These are phyloP conservation scores for Fomitopsis pulvina DNA, from an alignment of 768 basidiomycete genomes.

Conservation along the genomic window DNA sequence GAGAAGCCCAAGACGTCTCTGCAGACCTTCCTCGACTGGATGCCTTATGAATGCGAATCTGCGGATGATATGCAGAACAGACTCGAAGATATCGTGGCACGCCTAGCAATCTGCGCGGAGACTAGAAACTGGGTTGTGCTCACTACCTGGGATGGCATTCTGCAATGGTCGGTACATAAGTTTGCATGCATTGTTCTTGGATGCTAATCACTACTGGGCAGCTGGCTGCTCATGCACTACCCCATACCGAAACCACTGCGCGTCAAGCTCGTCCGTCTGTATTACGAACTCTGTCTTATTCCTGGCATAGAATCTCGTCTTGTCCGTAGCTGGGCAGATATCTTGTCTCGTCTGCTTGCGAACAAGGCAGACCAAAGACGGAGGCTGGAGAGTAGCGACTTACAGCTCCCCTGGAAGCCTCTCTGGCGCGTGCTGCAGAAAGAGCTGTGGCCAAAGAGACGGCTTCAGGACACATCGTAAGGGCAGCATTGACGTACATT, in stretches of 20 bases:
- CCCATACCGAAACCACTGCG: conserved; percentile 65
- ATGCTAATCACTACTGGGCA: conserved; percentile 19
- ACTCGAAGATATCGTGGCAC: conserved; percentile 63
- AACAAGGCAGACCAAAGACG: conserved; percentile 59
- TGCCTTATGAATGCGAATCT: conserved; percentile 72
- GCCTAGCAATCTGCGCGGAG: conserved; percentile 64
- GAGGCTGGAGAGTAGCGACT: conserved; percentile 60
- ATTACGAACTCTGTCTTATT: conserved; percentile 72
- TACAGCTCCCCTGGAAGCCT: conserved; percentile 67
- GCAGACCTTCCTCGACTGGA: conserved; percentile 55
- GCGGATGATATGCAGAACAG: conserved; percentile 63
- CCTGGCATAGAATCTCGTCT: conserved; percentile 72
- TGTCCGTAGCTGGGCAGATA: conserved; percentile 71
- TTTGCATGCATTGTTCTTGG: conserved; percentile 1
- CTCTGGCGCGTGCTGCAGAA: conserved; percentile 71
- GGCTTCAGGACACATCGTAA: conserved; percentile 53
- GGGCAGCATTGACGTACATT: conserved; percentile 13
- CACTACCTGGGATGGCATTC: conserved; percentile 71
- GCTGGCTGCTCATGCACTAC: conserved; percentile 80
- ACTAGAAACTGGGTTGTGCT: conserved; percentile 70
- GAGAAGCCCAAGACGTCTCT: conserved; percentile 59
- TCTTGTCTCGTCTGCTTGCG: conserved; percentile 64
- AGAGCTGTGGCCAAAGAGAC: conserved; percentile 68
- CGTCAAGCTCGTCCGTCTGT: conserved; percentile 64
- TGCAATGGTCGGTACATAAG: conserved; percentile 55